Evolutionary conservation across 225 moss, liverwort and hornwort genomes (phyloP).

Genomic region (Anthoceros angustus): DNA sequence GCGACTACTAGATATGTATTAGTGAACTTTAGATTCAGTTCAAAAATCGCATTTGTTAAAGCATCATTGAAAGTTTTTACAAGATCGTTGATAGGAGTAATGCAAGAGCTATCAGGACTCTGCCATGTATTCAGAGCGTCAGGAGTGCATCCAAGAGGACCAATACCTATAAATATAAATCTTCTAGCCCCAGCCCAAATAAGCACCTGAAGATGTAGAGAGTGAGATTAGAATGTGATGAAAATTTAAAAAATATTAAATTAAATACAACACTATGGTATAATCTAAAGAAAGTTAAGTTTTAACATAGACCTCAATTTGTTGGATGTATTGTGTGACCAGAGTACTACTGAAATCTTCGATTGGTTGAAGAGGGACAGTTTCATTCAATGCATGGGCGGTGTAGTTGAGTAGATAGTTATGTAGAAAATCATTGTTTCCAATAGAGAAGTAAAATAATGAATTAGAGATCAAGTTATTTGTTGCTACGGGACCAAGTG

Average conservation of each 20-base stretch:
- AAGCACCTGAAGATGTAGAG: no score
- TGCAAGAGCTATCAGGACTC: background rate
- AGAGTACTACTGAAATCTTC: background rate
- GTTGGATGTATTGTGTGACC: background rate
- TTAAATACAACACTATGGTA: no score
- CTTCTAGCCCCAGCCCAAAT: background rate
- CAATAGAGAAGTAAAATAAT: background rate
- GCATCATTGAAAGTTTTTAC: background rate
- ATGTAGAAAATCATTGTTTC: background rate
- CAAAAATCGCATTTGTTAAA: background rate
- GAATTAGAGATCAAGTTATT: background rate
- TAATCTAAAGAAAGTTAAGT: no score
- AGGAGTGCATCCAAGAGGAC: constrained; percentile 1
- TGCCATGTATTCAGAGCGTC: background rate
- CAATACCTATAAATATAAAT: background rate
- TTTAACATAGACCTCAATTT: background rate
- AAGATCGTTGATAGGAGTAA: background rate
- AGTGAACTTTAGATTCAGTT: no score
- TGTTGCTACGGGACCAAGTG: background rate
- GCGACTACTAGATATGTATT: no score
- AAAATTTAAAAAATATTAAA: background rate
- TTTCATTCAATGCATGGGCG: no score
- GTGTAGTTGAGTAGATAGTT: background rate
- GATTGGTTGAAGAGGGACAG: background rate
- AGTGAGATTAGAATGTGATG: background rate